Base-by-base conservation (phyloP, 441 rosid genomes). In the Hura crepitans region DNA sequence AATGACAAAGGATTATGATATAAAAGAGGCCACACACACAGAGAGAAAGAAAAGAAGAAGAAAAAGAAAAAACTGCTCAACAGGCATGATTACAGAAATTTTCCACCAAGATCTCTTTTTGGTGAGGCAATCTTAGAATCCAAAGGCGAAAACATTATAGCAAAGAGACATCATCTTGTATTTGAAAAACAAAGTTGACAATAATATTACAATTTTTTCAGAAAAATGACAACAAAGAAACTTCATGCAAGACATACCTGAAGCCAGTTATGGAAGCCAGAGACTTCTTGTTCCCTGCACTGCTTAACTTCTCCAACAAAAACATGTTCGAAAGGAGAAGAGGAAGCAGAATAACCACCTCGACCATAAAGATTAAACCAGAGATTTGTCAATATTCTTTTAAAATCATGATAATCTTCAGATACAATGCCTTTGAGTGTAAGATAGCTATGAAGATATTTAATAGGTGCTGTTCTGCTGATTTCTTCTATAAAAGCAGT, bases 281-380 rank as follows among this genome's bases (percentile, higher is more conserved):
- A 85, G 78, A 94, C 96, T 83, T 88, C 85, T 78, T 85, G 83
- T 54, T 86, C 94, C 50, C 82, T 89, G 23, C 62, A 72, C 27
- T 87, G 84, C 85, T 90, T 91, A 73, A 94, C 84, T 83, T 94
- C 97, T 68, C 97, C 97, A 0, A 94, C 99, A 83, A 94, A 94
- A 69, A 94, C 99, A 81, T 94, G 99, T 72, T 94, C 99, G 74
- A 94, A 94, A 43, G 99, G 97, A 83, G 97, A 94, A 72, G 97
- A 94, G 30, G 88, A 87, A 50, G 86, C 85, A 66, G 84, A 82
- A 20, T 92, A 80, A 68, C 97, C 97, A 72, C 97, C 97, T 39
- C 99, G 92, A 13, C 85, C 83, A 77, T 87, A 87, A 5, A 91
- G 91, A 78, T 89, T 86, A 42, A 94, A 94, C 97, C 99, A 94